Evolutionary conservation across 2,329 filamentous ascomycete genomes (phyloP), one percentile per base, ranked within the genome.

Genomic region (Penicillium sp.): DNA sequence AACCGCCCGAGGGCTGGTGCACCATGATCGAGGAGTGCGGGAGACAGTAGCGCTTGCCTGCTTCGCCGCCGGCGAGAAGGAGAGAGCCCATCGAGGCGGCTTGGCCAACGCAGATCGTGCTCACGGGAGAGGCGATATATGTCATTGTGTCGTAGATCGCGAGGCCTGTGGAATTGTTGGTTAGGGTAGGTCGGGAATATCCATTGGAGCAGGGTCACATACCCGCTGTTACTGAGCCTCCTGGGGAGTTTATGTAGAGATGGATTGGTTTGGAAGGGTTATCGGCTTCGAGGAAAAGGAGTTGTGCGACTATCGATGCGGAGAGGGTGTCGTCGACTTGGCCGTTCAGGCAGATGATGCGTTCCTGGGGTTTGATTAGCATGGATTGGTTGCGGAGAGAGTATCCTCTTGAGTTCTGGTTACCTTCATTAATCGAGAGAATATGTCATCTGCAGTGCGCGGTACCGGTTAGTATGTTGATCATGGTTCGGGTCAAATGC

Each of bases 141-240:
- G 88, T 86, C 93, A 99, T 97, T 13, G 94, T 99, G 72, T 99
- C 94, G 80, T 99, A 99, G 68, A 99, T 97, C 27, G 94, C 92
- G 57, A 87, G 78, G 41, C 74, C 72, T 73, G 3, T 27, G 35
- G 9, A 10, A 23, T 25, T 29, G 34, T 50, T 47, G 50, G n/a
- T 46, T 39, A 37, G 21, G 6, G 25, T 50, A 25, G 18, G 18
- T 8, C 16, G 48, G 12, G 31, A 25, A 25, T 35, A n/a, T 3
- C 13, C 15, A 42, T 29, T 42, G 18, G 21, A 16, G 9, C 16
- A 7, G 25, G 45, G 44, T 16, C 18, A 58, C 69, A 39, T 68
- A 82, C 83, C 84, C 1, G 94, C 93, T 58, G 89, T 93, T 39
- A 99, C 92, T 40, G 89, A 93, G 53, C 94, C 94, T 47, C 94